A percentile compares a stretch with the other conserved stretches of the same genome.
Evolutionary conservation across 179 eudicot species (phyloP).

Genomic region (Heliamphora ciliata): DNA sequence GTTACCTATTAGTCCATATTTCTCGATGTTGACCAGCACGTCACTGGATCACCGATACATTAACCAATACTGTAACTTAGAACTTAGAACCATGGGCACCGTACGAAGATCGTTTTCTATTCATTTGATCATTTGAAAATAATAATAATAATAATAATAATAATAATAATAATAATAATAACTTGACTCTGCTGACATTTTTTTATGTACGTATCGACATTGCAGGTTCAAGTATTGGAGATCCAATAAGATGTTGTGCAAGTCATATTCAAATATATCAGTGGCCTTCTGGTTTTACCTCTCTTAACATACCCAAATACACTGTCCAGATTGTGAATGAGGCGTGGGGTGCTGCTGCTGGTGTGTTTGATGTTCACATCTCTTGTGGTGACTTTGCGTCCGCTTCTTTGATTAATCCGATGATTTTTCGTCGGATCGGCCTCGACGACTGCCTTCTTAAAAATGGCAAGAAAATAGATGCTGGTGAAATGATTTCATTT

Average conservation of each 20-base stretch:
- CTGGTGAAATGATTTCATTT: constrained; percentile 28
- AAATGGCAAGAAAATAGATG: constrained; percentile 16
- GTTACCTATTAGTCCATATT: background rate
- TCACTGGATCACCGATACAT: background rate
- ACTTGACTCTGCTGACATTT: background rate
- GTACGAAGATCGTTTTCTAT: too few relatives aligned
- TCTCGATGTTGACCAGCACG: too few relatives aligned
- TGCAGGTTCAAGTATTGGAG: background rate
- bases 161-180: background rate
- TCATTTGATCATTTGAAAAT: background rate
- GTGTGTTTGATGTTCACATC: constrained; percentile 27
- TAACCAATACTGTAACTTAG: too few relatives aligned
- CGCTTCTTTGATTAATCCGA: constrained; percentile 22
- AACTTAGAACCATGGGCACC: too few relatives aligned
- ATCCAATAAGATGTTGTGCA: constrained; percentile 13
- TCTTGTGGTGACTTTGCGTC: constrained; percentile 29
- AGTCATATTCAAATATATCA: constrained; percentile 24
- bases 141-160: background rate
- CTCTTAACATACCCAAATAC: constrained; percentile 25
- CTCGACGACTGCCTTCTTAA: constrained; percentile 18
- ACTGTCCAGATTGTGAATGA: constrained; percentile 27
- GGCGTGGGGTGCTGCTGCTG: constrained; percentile 19
- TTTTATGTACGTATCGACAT: background rate
- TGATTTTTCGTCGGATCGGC: constrained; percentile 19
- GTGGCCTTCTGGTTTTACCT: constrained; percentile 29